A percentile compares a stretch with the other conserved stretches of the same genome.
Evolutionary conservation across 2,329 filamentous ascomycete genomes (phyloP).

Genomic region (Talaromyces verruculosus): DNA sequence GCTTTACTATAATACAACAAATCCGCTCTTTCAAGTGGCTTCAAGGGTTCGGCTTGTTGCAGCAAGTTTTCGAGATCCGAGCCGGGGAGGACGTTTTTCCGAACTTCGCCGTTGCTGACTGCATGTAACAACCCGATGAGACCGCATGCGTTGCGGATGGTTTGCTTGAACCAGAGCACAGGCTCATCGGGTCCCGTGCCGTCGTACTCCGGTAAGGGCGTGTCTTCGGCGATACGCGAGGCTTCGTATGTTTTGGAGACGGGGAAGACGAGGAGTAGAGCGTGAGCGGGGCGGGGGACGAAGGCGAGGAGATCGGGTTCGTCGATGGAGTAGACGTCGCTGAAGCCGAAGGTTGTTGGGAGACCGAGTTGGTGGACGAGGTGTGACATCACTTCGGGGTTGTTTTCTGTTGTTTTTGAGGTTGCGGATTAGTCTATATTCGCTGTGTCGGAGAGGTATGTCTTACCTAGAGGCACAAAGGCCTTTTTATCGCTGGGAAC

Average conservation of each 20-base stretch:
- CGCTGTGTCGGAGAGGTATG: neutral
- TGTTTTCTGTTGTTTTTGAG: conserved; percentile 56
- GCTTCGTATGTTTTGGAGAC: conserved; percentile 76
- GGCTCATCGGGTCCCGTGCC: conserved; percentile 69
- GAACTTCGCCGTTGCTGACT: conserved; percentile 72
- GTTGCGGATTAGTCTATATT: neutral
- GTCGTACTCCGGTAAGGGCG: conserved; percentile 60
- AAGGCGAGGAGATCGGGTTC: conserved; percentile 82
- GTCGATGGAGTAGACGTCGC: conserved; percentile 89
- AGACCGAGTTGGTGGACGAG: conserved; percentile 84
- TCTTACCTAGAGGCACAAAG: conserved; percentile 50
- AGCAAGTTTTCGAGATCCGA: conserved; percentile 59
- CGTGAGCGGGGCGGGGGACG: conserved; percentile 82
- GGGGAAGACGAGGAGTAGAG: conserved; percentile 89
- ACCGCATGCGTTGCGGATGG: conserved; percentile 89
- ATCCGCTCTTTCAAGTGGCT: conserved; percentile 64
- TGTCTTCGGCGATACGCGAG: conserved; percentile 73
- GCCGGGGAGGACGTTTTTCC: conserved; percentile 58
- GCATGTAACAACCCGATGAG: conserved; percentile 85
- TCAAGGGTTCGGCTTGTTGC: conserved; percentile 66
- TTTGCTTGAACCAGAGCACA: conserved; percentile 92
- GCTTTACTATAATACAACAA: conserved; percentile 74
- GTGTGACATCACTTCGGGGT: conserved; percentile 83
- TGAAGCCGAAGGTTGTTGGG: conserved; percentile 70
- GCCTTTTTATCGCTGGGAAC: conserved; percentile 45